Conservation (phyloP, 1,139 yeast species). For the Blastobotrys malaysiensis region DNA sequence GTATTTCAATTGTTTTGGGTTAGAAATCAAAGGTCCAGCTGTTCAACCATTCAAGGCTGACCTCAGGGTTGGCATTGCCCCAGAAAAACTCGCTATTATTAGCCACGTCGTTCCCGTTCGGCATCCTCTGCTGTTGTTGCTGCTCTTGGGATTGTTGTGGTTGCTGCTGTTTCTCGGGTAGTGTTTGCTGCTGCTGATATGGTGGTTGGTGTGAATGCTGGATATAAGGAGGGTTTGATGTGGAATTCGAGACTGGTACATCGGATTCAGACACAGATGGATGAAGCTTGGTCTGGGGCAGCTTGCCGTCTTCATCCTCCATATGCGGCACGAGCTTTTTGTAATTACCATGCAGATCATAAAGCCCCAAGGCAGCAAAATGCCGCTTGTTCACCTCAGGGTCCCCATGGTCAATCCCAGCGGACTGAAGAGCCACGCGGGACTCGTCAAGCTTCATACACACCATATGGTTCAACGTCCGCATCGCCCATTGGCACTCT, state of each 20-base stretch:
- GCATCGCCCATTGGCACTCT: conserved; percentile 61
- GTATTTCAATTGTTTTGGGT: not conserved
- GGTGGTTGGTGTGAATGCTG: no score
- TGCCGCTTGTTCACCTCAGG: conserved; percentile 46
- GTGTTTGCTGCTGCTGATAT: not conserved
- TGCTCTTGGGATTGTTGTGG: not conserved
- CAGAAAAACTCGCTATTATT: not conserved
- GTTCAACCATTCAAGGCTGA: conserved; percentile 27
- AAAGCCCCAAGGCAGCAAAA: conserved; percentile 34
- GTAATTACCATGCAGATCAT: conserved; percentile 11
- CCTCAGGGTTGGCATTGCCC: not conserved
- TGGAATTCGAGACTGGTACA: not conserved
- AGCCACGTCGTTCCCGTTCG: not conserved
- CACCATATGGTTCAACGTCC: conserved; percentile 50
- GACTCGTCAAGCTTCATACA: conserved; percentile 44
- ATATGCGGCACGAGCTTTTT: not conserved
- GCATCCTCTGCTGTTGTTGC: not conserved
- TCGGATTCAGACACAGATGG: not conserved
- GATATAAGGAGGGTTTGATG: no score
- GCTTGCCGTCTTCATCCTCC: not conserved
- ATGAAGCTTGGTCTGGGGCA: not conserved
- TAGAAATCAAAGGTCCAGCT: conserved; percentile 24
- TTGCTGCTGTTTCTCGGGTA: not conserved
- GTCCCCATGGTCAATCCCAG: conserved; percentile 57
- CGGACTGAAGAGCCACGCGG: conserved; percentile 33